Evolutionary conservation across 768 basidiomycete genomes (phyloP).

Genomic region (Porpolomopsis calyptriformis): DNA sequence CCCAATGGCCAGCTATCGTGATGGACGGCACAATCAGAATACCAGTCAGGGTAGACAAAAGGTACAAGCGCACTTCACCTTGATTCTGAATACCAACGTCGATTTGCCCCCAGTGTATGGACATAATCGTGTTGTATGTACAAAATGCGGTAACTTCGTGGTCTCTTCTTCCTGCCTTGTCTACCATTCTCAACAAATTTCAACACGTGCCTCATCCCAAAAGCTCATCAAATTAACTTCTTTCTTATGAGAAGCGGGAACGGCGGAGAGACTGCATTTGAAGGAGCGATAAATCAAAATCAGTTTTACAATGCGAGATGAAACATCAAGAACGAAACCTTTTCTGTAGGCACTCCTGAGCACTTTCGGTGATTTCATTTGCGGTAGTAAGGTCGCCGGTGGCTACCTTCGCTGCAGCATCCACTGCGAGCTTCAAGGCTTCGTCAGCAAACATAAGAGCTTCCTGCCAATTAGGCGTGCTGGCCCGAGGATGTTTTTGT

Average conservation of each 20-base stretch:
- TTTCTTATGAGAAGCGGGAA: background rate
- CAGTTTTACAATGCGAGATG: background rate
- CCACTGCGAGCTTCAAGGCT: background rate
- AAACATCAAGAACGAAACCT: background rate
- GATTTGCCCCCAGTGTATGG: too few species aligned
- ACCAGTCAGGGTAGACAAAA: too few species aligned
- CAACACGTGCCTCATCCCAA: background rate
- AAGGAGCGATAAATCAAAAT: background rate
- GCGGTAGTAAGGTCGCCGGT: background rate
- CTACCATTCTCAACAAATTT: too few species aligned
- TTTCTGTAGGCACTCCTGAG: background rate
- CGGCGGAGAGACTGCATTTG: background rate
- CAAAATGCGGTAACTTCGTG: too few species aligned
- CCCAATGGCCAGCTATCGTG: too few species aligned
- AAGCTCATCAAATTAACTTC: background rate
- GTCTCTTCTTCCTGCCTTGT: too few species aligned
- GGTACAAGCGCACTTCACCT: too few species aligned
- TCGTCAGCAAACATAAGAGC: background rate
- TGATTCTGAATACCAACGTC: too few species aligned
- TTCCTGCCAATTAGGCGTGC: background rate
- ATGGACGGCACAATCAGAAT: too few species aligned
- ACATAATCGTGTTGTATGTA: too few species aligned
- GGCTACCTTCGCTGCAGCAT: slow-evolving; percentile 7
- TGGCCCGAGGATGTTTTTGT: background rate
- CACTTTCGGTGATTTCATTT: background rate